These are phyloP conservation scores for Bacidia gigantensis DNA, from an alignment of 495 filamentous ascomycete species.

Conservation along the genomic window DNA sequence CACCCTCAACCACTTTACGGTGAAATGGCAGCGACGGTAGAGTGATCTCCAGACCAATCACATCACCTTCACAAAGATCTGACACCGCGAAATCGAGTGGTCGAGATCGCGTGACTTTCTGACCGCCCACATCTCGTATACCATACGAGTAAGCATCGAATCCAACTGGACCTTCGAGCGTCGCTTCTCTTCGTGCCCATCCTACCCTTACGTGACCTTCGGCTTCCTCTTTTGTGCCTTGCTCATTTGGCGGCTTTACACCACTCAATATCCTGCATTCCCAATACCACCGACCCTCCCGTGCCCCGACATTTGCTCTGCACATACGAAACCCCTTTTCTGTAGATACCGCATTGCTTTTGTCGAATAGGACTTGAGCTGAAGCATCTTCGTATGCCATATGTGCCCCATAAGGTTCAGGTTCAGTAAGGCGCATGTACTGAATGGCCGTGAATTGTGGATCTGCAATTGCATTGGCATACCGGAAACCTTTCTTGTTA, in stretches of 20 bases:
- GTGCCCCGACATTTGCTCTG: conserved; percentile 73
- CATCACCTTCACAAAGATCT: conserved; percentile 56
- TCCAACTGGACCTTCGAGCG: conserved; percentile 82
- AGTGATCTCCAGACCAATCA: conserved; percentile 87
- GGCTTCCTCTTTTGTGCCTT: not conserved
- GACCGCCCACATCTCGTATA: conserved; percentile 72
- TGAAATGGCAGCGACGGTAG: conserved; percentile 76
- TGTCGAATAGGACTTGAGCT: conserved; percentile 56
- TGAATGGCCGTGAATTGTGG: conserved; percentile 71
- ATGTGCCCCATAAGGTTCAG: conserved; percentile 62
- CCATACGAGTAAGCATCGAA: conserved; percentile 96
- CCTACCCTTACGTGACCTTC: conserved; percentile 78
- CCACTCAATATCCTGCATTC: conserved; percentile 79
- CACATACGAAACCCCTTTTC: conserved; percentile 71
- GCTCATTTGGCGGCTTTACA: conserved; percentile 25
- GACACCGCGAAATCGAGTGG: conserved; percentile 60
- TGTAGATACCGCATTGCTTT: conserved; percentile 45
- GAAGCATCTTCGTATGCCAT: conserved; percentile 89
- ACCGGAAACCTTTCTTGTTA: conserved; percentile 85
- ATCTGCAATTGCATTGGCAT: conserved; percentile 83
- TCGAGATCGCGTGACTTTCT: conserved; percentile 86
- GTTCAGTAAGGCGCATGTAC: conserved; percentile 80
- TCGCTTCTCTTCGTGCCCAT: conserved; percentile 80
- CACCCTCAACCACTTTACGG: conserved; percentile 71
- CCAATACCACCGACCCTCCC: conserved; percentile 89